Percentiles rank a stretch among this genome's conserved stretches.
Evolutionary conservation across 352 stramenopile species (phyloP).

Genomic region (Globisporangium spiculum): DNA sequence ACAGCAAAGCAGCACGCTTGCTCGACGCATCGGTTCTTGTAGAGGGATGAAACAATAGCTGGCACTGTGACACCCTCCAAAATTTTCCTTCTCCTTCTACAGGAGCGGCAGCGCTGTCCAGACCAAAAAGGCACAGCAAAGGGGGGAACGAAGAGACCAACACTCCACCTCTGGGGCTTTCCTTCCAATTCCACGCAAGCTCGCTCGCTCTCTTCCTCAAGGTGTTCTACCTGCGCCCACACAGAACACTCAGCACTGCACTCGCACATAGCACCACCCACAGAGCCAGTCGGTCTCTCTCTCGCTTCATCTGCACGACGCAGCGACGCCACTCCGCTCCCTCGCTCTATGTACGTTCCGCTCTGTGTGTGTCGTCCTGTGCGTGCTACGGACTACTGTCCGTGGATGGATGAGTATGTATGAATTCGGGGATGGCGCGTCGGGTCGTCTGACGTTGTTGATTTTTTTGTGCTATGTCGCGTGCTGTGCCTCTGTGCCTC

Average conservation of each 20-base stretch:
- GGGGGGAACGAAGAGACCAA: not conserved
- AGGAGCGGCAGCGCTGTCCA: not conserved
- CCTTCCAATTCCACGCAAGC: not conserved
- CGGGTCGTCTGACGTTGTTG: not conserved
- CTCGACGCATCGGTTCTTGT: not conserved
- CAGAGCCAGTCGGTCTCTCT: conserved; percentile 11
- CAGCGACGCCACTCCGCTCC: conserved; percentile 1
- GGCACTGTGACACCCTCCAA: conserved; percentile 5
- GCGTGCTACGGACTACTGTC: not conserved
- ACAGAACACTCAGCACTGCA: not conserved
- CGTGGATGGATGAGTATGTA: not conserved
- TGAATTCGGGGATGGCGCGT: too few relatives aligned
- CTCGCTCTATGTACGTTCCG: conserved; percentile 5
- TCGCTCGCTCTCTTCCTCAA: not conserved
- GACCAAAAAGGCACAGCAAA: not conserved
- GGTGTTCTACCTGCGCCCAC: not conserved
- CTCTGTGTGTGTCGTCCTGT: not conserved
- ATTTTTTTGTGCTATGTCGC: not conserved
- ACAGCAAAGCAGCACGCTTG: too few relatives aligned
- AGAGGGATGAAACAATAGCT: not conserved
- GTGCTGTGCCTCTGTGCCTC: not conserved
- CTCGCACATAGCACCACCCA: not conserved
- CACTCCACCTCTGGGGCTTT: not conserved
- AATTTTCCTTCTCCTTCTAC: conserved; percentile 4
- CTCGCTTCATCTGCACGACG: conserved; percentile 5